Base-by-base conservation (phyloP, 805 yeast genomes). In the Tetrapisispora arboricola region DNA sequence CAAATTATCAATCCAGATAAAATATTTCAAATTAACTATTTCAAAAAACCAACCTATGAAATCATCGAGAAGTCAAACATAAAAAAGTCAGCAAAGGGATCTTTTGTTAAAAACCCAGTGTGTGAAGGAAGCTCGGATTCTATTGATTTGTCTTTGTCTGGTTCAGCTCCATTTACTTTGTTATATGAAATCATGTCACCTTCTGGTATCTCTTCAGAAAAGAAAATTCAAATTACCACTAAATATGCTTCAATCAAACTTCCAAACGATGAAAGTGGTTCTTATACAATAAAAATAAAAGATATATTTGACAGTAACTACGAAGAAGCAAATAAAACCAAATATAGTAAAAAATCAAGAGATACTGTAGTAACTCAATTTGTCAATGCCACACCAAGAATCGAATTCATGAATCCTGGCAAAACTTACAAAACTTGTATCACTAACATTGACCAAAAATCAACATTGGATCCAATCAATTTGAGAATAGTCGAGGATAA, bases 221-320 rank as follows among this genome's bases (percentile, higher is more conserved):
- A 65, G 38, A 51, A 58, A 7, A 50, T 73, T 20, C 76, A 75
- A 38, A 73, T 77, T 6, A 70, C 76, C 1, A 72, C 76, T 18
- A 71, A 67, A 51, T 67, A 64, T 50, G 75, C 76, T 2, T 66
- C 72, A 4, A 53, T 75, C 17, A 67, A 65, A 44, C 49, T 75
- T 43, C 64, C 64, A 12, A 64, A 72, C 20, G 62, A 55, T n/a
- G 54, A 56, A 32, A 54, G 73, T 40, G 96, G 96, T 3, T 64
- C 60, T 13, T 82, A 80, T 56, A 70, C 67, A 36, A 81, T 84
- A 49, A 59, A 58, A 7, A 75, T 88, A 51, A 72, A 65, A 24
- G 76, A 75, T 2, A 64, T 88, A 1, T 77, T 71, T 46, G 96
- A 88, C 56, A 62, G 76, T 0, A 61, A 75, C 19, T 88, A 84